These are phyloP conservation scores for Flaveria ramosissima DNA, from an alignment of 129 eudicot genomes.

Conservation along the genomic window DNA sequence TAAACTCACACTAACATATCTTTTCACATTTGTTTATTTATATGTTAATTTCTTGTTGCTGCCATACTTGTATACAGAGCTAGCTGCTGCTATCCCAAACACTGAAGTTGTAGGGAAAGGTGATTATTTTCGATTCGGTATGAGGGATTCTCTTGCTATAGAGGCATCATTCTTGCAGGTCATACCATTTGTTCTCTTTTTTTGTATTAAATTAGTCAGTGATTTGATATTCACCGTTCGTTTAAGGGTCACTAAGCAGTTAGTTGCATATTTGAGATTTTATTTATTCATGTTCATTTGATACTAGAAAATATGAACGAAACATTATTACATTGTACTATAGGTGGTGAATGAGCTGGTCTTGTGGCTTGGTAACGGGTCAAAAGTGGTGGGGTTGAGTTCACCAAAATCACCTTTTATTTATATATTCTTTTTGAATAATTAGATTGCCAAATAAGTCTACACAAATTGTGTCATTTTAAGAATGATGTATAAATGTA, in stretches of 20 bases:
- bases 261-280: constrained; percentile 18
- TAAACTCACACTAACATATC: neutral
- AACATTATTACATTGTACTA: neutral
- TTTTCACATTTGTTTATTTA: constrained; percentile 6
- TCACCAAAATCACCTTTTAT: neutral
- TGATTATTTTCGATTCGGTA: constrained; percentile 94
- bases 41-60: constrained; percentile 14
- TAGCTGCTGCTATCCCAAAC: constrained; percentile 82
- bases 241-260: constrained; percentile 5
- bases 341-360: neutral
- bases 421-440: neutral
- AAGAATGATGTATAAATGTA: neutral
- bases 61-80: constrained; percentile 49
- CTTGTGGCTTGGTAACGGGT: neutral
- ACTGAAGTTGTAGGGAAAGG: constrained; percentile 90
- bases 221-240: constrained; percentile 8
- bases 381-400: neutral
- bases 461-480: neutral
- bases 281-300: neutral
- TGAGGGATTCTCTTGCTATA: constrained; percentile 99
- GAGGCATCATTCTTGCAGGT: constrained; percentile 99
- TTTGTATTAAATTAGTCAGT: neutral
- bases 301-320: neutral
- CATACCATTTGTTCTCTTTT: constrained; percentile 2
- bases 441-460: neutral